Conservation (phyloP, 169 alveolate species). For the Cryptosporidium tyzzeri region DNA sequence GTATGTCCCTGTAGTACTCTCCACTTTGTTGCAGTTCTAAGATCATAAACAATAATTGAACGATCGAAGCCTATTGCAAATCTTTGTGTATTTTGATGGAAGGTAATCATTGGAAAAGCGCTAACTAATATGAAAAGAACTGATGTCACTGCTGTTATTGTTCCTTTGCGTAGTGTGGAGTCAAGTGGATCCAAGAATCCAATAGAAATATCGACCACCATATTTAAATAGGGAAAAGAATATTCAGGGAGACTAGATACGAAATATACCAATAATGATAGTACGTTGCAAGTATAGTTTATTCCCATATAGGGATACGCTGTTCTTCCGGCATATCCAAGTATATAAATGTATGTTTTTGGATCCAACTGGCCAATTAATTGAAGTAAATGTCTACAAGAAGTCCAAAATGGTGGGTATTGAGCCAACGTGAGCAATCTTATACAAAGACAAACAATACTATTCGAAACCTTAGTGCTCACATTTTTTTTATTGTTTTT, state of each 20-base stretch:
- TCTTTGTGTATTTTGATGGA: conserved; percentile 84
- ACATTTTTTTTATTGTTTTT: conserved; percentile 2
- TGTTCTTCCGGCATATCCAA: conserved; percentile 69
- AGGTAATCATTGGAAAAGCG: conserved; percentile 83
- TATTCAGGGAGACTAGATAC: conserved; percentile 68
- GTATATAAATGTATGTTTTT: conserved; percentile 48
- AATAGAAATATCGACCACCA: conserved; percentile 68
- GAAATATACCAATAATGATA: conserved; percentile 63
- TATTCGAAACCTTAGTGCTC: conserved; percentile 36
- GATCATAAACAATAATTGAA: conserved; percentile 82
- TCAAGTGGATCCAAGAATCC: conserved; percentile 78
- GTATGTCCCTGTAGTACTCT: conserved; percentile 80
- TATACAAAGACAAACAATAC: conserved; percentile 66
- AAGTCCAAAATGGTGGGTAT: conserved; percentile 70
- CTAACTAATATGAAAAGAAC: conserved; percentile 82
- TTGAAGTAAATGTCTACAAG: conserved; percentile 71
- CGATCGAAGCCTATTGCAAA: conserved; percentile 81
- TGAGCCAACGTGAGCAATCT: conserved; percentile 51
- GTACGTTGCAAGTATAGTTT: conserved; percentile 64
- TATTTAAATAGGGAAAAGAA: conserved; percentile 62
- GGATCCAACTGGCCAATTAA: conserved; percentile 69
- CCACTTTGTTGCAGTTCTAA: conserved; percentile 84
- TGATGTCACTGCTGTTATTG: conserved; percentile 81
- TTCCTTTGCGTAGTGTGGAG: conserved; percentile 75
- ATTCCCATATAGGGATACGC: conserved; percentile 67